Conservation (phyloP, 495 filamentous ascomycete species). For the Chaetomidium leptoderma region DNA sequence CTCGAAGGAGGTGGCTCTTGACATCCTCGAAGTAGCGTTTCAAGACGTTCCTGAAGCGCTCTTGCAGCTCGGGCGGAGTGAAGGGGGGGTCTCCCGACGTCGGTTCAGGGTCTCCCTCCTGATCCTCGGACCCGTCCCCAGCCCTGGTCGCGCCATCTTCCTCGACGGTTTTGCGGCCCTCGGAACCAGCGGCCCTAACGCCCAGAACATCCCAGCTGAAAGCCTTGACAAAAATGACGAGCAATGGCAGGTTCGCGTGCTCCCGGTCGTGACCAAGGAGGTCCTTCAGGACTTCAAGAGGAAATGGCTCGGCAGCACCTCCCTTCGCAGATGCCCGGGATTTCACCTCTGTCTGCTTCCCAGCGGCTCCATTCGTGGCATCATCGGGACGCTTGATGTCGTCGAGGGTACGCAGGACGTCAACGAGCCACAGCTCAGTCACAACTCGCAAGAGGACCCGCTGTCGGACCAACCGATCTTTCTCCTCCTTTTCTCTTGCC, state of each 20-base stretch:
- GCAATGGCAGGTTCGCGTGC: constrained; percentile 82
- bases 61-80: constrained; percentile 67
- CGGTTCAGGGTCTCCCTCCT: constrained; percentile 44
- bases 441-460: constrained; percentile 81
- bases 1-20: constrained; percentile 78
- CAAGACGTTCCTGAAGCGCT: constrained; percentile 83
- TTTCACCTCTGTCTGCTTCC: constrained; percentile 53
- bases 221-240: constrained; percentile 90
- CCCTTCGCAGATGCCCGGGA: constrained; percentile 50
- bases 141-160: constrained; percentile 71
- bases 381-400: constrained; percentile 87
- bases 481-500: constrained; percentile 89
- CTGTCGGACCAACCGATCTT: constrained; percentile 83
- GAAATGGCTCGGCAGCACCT: constrained; percentile 75
- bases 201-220: constrained; percentile 96
- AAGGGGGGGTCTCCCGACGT: constrained; percentile 64
- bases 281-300: constrained; percentile 93
- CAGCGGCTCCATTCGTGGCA: constrained; percentile 54
- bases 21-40: constrained; percentile 91
- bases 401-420: constrained; percentile 79
- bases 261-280: constrained; percentile 89
- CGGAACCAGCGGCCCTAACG: constrained; percentile 60
- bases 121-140: constrained; percentile 44
- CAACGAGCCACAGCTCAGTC: constrained; percentile 95
- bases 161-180: constrained; percentile 77